Conservation (phyloP, 805 yeast species). For the Saitoella complicata region DNA sequence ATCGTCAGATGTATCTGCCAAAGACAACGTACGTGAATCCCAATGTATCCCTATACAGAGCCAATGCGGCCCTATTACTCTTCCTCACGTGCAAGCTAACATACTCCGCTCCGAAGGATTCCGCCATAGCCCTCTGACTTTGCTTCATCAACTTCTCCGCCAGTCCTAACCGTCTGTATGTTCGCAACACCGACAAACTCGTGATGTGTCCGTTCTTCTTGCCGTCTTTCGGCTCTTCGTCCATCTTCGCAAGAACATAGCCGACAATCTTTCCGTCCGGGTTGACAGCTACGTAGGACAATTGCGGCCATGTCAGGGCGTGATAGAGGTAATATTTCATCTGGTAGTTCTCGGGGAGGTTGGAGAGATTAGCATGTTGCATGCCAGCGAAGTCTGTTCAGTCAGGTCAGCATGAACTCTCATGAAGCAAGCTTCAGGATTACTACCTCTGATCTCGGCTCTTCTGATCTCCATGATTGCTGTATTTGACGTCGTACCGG, state of each 20-base stretch:
- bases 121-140: conserved; percentile 62
- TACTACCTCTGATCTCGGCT: too few relatives aligned
- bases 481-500: too few relatives aligned
- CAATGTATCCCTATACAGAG: conserved; percentile 73
- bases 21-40: conserved; percentile 36
- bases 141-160: conserved; percentile 87
- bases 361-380: conserved; percentile 53
- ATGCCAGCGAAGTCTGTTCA: conserved; percentile 46
- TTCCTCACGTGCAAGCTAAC: conserved; percentile 88
- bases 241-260: conserved; percentile 90
- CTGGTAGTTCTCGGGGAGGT: conserved; percentile 74
- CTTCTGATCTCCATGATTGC: too few relatives aligned
- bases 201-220: conserved; percentile 85
- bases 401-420: too few relatives aligned
- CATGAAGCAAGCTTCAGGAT: too few relatives aligned
- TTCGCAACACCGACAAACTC: conserved; percentile 83
- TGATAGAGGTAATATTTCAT: conserved; percentile 89
- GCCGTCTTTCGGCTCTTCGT: conserved; percentile 45
- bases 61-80: conserved; percentile 86
- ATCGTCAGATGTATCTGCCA: too few relatives aligned
- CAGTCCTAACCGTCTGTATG: conserved; percentile 86
- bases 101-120: conserved; percentile 62
- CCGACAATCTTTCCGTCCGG: conserved; percentile 76
- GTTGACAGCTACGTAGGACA: conserved; percentile 73
- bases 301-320: conserved; percentile 91